Conservation (phyloP, 257 asterid genomes). For the Cinchona pubescens region DNA sequence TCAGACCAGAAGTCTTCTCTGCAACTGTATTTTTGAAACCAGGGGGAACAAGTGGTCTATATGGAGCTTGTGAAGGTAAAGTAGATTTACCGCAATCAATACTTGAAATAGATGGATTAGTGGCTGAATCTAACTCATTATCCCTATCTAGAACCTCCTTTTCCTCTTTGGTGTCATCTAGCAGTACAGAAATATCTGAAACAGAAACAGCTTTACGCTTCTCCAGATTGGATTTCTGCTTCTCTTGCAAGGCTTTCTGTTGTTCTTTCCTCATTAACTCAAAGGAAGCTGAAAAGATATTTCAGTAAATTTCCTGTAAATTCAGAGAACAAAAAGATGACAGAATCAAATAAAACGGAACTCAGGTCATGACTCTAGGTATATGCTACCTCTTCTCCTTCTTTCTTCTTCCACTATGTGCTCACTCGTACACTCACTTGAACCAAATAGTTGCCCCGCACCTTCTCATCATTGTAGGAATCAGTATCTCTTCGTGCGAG, state of each 20-base stretch:
- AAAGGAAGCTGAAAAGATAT: constrained; percentile 62
- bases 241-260: constrained; percentile 76
- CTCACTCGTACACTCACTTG: constrained; percentile 58
- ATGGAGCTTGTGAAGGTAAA: constrained; percentile 52
- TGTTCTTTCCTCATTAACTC: constrained; percentile 96
- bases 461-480: constrained; percentile 70
- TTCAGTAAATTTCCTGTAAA: constrained; percentile 8
- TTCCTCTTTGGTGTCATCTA: constrained; percentile 52
- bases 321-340: constrained; percentile 4
- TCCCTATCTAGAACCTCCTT: constrained; percentile 30
- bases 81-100: constrained; percentile 58
- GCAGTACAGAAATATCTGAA: constrained; percentile 36
- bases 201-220: constrained; percentile 43
- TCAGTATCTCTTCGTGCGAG: constrained; percentile 69
- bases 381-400: constrained; percentile 75
- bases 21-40: constrained; percentile 56
- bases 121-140: constrained; percentile 45
- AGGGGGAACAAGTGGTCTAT: constrained; percentile 84
- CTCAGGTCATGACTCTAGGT: constrained; percentile 13
- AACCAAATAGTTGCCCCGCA: no score
- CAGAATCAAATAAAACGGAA: constrained; percentile 11
- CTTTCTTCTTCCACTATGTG: constrained; percentile 92
- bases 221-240: constrained; percentile 55
- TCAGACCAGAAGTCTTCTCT: constrained; percentile 63
- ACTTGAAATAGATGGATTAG: constrained; percentile 28